phyloP scores from a whole-genome alignment of 371 early-diverging fungal genomes.

The Mortierella sp. region DNA sequence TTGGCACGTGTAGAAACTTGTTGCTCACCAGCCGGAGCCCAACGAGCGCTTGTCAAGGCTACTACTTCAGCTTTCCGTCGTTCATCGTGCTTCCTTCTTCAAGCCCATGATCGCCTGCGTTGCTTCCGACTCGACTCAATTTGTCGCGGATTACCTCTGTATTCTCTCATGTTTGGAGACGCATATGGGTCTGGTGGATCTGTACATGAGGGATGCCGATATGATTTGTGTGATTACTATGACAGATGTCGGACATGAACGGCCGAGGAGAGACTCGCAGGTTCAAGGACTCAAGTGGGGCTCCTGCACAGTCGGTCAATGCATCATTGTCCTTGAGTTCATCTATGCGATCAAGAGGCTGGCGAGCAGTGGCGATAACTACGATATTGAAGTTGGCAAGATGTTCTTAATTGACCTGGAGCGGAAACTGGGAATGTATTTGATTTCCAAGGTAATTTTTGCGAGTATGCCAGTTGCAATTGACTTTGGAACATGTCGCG shows the following conservation, averaged over 20 bases:
- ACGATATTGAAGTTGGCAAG: slow-evolving; percentile 72
- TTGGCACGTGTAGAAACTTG: slow-evolving; percentile 34
- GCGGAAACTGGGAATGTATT: slow-evolving; percentile 67
- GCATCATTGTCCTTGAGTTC: slow-evolving; percentile 69
- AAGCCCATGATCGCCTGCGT: slow-evolving; percentile 73
- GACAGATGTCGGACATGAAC: slow-evolving; percentile 66
- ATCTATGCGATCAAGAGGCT: slow-evolving; percentile 69
- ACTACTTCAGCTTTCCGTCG: slow-evolving; percentile 60
- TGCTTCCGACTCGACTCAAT: slow-evolving; percentile 67
- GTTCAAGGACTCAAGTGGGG: slow-evolving; percentile 62
- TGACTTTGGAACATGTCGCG: background rate
- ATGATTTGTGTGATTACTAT: slow-evolving; percentile 73
- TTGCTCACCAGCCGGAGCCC: slow-evolving; percentile 47
- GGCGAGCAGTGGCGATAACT: slow-evolving; percentile 58
- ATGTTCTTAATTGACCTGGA: slow-evolving; percentile 77
- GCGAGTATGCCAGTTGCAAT: background rate
- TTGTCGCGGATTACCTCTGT: slow-evolving; percentile 61
- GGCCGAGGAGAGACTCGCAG: slow-evolving; percentile 34
- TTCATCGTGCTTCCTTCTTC: slow-evolving; percentile 62
- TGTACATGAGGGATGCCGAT: slow-evolving; percentile 77
- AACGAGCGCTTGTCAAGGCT: slow-evolving; percentile 58
- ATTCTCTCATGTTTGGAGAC: slow-evolving; percentile 63
- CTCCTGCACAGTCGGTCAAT: slow-evolving; percentile 73
- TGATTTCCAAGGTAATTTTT: slow-evolving; percentile 63
- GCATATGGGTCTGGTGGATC: slow-evolving; percentile 69